Percentiles rank a stretch among this genome's conserved stretches.
Evolutionary conservation across 768 basidiomycete genomes (phyloP).

Genomic region (Boletus subcaerulescens): DNA sequence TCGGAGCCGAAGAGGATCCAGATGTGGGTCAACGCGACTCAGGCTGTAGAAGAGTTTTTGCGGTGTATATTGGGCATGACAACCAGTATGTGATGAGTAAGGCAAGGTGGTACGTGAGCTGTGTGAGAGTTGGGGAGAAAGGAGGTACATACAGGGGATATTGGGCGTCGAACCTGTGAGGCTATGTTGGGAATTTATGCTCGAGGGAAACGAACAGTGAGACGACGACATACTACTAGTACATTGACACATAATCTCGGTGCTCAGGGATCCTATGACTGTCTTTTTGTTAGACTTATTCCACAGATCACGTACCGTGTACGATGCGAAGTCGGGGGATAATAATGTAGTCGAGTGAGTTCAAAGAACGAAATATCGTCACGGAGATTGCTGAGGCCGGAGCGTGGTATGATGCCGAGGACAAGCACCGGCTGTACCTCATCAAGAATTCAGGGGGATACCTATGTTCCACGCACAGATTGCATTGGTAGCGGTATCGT

Average conservation of each 20-base stretch:
- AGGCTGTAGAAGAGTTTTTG: slow-evolving; percentile 77
- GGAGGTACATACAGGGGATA: slow-evolving; percentile 59
- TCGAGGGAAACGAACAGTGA: slow-evolving; percentile 46
- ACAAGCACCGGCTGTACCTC: slow-evolving; percentile 81
- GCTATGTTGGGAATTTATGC: slow-evolving; percentile 78
- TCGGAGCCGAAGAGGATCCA: slow-evolving; percentile 78
- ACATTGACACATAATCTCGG: too few relatives aligned
- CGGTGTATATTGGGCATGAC: slow-evolving; percentile 81
- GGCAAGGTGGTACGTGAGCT: slow-evolving; percentile 76
- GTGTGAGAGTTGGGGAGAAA: slow-evolving; percentile 56
- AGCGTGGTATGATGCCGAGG: slow-evolving; percentile 80
- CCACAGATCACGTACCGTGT: too few relatives aligned
- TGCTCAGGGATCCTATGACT: too few relatives aligned
- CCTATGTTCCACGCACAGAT: slow-evolving; percentile 84
- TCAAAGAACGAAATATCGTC: not conserved
- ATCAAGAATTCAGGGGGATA: slow-evolving; percentile 83
- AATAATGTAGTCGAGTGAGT: too few relatives aligned
- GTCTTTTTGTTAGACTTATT: too few relatives aligned
- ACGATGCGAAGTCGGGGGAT: too few relatives aligned
- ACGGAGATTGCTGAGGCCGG: slow-evolving; percentile 42
- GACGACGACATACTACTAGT: too few relatives aligned
- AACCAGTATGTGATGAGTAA: slow-evolving; percentile 76
- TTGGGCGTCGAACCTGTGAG: slow-evolving; percentile 81
- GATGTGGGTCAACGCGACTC: slow-evolving; percentile 54
- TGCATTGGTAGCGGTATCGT: slow-evolving; percentile 66